Evolutionary conservation across 805 yeast genomes (phyloP).

Genomic region (Pichia pseudocactophila): DNA sequence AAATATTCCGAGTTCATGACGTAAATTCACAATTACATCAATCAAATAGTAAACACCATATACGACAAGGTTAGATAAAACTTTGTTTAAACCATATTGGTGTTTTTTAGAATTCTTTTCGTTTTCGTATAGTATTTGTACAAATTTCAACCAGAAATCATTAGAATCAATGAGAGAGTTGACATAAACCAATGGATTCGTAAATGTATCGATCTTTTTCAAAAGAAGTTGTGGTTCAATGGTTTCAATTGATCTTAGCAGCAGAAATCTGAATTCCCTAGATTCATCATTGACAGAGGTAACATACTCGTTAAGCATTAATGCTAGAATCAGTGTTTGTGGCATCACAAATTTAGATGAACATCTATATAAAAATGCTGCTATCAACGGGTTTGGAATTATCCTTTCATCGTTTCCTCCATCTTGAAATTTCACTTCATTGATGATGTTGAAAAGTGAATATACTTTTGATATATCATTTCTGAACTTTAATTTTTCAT

Average conservation of each 20-base stretch:
- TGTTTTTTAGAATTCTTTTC: background rate
- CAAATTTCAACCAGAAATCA: slow-evolving; percentile 18
- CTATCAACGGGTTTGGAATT: slow-evolving; percentile 10
- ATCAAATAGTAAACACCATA: slow-evolving; percentile 21
- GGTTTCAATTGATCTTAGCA: slow-evolving; percentile 19
- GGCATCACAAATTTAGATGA: slow-evolving; percentile 9
- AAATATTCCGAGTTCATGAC: slow-evolving; percentile 4
- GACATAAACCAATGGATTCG: slow-evolving; percentile 13
- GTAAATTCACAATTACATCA: slow-evolving; percentile 12
- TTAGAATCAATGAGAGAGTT: slow-evolving; percentile 6
- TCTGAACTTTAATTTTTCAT: slow-evolving; percentile 2
- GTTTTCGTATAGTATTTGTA: slow-evolving; percentile 8
- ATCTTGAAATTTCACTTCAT: background rate
- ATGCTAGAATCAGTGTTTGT: slow-evolving; percentile 12
- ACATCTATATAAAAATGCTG: slow-evolving; percentile 7
- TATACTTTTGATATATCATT: slow-evolving; percentile 9
- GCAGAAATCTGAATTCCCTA: slow-evolving; percentile 15
- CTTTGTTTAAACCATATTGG: slow-evolving; percentile 8
- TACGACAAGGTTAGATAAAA: slow-evolving; percentile 16
- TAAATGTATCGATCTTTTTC: slow-evolving; percentile 4
- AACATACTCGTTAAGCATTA: slow-evolving; percentile 14
- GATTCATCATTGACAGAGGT: slow-evolving; percentile 2
- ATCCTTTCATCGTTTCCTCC: background rate
- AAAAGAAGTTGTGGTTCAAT: slow-evolving; percentile 13
- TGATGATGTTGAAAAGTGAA: background rate